Percentiles rank a stretch among this genome's conserved stretches.
phyloP scores from a whole-genome alignment of 495 filamentous ascomycete genomes.

The Hyaloscypha variabilis region DNA sequence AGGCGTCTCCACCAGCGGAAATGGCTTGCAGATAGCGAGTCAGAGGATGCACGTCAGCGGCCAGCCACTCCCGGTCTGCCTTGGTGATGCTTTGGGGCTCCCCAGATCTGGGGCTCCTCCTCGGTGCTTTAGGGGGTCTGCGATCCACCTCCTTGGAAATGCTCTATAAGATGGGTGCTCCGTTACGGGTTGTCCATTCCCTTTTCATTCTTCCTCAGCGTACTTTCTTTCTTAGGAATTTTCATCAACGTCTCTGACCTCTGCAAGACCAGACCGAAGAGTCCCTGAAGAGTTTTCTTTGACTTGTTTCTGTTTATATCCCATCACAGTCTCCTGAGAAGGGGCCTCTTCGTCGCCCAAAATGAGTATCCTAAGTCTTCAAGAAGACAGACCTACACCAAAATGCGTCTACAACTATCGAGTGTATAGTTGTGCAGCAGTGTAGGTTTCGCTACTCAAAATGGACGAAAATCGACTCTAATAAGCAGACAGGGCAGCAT shows the following conservation, averaged over 20 bases:
- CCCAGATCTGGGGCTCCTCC: conserved; percentile 15
- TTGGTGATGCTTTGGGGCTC: not conserved
- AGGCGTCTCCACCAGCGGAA: not conserved
- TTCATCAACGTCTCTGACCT: not conserved
- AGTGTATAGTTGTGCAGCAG: conserved; percentile 61
- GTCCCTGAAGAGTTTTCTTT: not conserved
- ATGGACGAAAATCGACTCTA: conserved; percentile 29
- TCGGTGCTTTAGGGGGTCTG: not conserved
- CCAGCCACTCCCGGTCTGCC: not conserved
- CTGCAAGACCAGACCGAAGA: conserved; percentile 1
- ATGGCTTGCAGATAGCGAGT: conserved; percentile 3
- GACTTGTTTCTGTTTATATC: not conserved
- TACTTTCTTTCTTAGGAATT: not conserved
- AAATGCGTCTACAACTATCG: conserved; percentile 74
- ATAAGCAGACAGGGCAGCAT: conserved; percentile 44
- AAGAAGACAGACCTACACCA: conserved; percentile 58
- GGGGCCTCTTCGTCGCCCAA: conserved; percentile 23
- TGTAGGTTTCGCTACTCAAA: conserved; percentile 9
- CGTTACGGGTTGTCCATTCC: conserved; percentile 22
- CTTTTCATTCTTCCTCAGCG: not conserved
- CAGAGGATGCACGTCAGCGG: not conserved
- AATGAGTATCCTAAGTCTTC: conserved; percentile 57
- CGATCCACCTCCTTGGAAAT: not conserved
- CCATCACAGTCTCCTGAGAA: not conserved
- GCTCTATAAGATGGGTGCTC: conserved; percentile 22